Conservation (phyloP, 768 basidiomycete genomes). For the Suillus americanus region DNA sequence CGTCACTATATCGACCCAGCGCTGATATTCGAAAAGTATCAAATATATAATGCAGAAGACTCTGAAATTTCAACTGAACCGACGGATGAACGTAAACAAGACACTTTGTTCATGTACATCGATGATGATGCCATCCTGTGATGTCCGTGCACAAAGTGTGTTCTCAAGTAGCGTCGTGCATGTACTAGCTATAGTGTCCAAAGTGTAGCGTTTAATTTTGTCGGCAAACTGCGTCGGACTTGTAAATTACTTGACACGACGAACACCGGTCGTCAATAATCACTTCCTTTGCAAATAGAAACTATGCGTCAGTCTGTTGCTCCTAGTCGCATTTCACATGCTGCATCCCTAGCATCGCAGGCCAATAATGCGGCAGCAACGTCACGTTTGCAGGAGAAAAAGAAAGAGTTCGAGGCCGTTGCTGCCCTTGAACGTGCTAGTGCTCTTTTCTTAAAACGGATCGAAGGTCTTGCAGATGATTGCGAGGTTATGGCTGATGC, state of each 20-base stretch:
- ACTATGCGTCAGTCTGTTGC: conserved; percentile 52
- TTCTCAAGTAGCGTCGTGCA: no score
- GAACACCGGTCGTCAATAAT: neutral
- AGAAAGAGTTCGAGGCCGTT: conserved; percentile 78
- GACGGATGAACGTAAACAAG: neutral
- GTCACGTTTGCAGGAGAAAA: conserved; percentile 69
- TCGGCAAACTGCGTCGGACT: neutral
- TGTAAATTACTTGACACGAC: neutral
- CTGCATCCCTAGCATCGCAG: conserved; percentile 33
- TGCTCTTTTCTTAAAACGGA: conserved; percentile 61
- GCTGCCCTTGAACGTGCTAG: conserved; percentile 53
- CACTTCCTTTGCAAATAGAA: neutral
- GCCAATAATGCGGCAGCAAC: conserved; percentile 37
- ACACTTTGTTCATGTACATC: neutral
- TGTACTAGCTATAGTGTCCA: no score
- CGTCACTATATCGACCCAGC: no score
- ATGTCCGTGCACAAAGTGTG: no score
- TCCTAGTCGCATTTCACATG: conserved; percentile 50
- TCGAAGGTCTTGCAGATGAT: conserved; percentile 68
- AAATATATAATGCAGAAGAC: neutral
- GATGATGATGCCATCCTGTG: neutral
- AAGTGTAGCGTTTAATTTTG: no score
- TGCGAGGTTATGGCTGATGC: conserved; percentile 79
- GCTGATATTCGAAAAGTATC: neutral
- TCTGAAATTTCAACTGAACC: neutral